Evolutionary conservation across 495 filamentous ascomycete species (phyloP).

Genomic region (Bombardia bombarda): DNA sequence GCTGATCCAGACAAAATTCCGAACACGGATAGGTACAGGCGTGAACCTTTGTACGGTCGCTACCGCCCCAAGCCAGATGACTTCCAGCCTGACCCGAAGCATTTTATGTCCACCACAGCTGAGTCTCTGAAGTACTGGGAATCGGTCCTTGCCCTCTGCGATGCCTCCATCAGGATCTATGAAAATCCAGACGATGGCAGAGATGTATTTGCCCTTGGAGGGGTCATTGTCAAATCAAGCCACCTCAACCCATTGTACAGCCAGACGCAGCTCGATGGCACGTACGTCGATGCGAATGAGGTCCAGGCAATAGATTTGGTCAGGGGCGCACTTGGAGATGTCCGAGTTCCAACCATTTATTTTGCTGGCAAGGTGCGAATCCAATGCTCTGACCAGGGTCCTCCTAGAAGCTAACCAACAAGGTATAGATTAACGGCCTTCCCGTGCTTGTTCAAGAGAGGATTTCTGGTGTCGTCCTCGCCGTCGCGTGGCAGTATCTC

Average conservation of each 20-base stretch:
- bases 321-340: constrained; percentile 14
- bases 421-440: constrained; percentile 29
- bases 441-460: constrained; percentile 36
- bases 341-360: constrained; percentile 35
- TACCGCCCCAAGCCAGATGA: background rate
- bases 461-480: constrained; percentile 33
- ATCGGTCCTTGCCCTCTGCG: constrained; percentile 27
- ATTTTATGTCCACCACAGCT: constrained; percentile 23
- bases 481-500: constrained; percentile 38
- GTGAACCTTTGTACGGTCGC: constrained; percentile 1
- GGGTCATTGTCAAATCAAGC: constrained; percentile 38
- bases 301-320: constrained; percentile 27
- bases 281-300: constrained; percentile 37
- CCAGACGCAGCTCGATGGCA: constrained; percentile 19
- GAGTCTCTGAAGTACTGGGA: constrained; percentile 32
- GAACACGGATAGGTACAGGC: background rate
- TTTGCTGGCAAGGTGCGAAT: constrained; percentile 32
- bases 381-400: background rate
- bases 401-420: constrained; percentile 2
- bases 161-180: constrained; percentile 25
- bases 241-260: constrained; percentile 24
- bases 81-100: constrained; percentile 4
- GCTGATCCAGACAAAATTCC: constrained; percentile 1
- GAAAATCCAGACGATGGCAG: constrained; percentile 28
- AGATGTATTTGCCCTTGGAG: constrained; percentile 40